These are phyloP conservation scores for Penicillium vulpinum DNA, from an alignment of 2,329 filamentous ascomycete genomes.

Conservation along the genomic window DNA sequence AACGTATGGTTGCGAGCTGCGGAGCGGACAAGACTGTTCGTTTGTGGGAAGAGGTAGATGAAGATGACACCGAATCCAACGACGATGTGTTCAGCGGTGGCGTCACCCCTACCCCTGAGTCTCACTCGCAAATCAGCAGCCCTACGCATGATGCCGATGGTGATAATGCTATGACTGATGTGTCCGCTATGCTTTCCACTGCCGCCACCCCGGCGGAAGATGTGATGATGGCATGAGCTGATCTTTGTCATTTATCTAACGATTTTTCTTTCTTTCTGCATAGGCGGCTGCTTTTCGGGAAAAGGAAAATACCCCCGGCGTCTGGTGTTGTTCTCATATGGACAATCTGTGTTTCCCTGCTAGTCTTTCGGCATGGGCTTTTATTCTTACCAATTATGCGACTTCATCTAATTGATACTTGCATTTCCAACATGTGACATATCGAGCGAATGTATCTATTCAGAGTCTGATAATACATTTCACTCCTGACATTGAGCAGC, in stretches of 20 bases:
- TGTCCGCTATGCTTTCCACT: constrained; percentile 11
- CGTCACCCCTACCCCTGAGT: neutral
- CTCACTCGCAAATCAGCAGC: neutral
- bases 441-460: neutral
- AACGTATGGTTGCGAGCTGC: constrained; percentile 58
- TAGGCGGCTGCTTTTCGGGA: constrained; percentile 10
- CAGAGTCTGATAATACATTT: neutral
- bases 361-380: neutral
- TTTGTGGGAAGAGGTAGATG: constrained; percentile 56
- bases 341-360: constrained; percentile 2
- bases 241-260: neutral
- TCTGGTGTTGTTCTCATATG: constrained; percentile 8
- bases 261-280: constrained; percentile 11
- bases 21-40: constrained; percentile 63
- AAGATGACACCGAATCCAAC: neutral
- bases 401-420: neutral
- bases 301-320: constrained; percentile 13
- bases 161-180: constrained; percentile 22
- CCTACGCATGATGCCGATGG: constrained; percentile 11
- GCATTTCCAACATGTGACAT: neutral
- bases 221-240: constrained; percentile 12
- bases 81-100: neutral
- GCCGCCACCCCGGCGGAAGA: constrained; percentile 19
- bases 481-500: neutral
- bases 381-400: neutral